Evolutionary conservation across 2,329 filamentous ascomycete genomes (phyloP), one percentile per base, ranked within the genome.

Genomic region (Nannizzia gypsea): DNA sequence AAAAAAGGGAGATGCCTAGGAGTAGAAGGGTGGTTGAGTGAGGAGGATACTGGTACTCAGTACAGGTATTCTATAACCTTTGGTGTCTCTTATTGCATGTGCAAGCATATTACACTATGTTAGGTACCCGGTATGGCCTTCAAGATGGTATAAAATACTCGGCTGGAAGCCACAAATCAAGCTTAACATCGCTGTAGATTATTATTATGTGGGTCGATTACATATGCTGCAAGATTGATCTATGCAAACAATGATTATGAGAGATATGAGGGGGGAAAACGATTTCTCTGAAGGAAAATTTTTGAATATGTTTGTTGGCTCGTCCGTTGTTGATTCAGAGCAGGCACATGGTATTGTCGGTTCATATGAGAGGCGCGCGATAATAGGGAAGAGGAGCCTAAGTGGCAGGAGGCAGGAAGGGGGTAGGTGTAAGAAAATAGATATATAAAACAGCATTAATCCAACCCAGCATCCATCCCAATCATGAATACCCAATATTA

Each of bases 1-100:
- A 97, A 80, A 88, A 88, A 77, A 95, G 84, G 76, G 81, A 84
- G 63, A 77, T 91, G 80, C 84, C 84, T 0, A 74, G 76, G 69
- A 76, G 74, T 56, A 75, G 82, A 63, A 76, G 82, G 63, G 72
- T 70, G 9, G 64, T 69, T 36, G 59, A 63, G 11, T 62, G 34
- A 58, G 4, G 20, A 11, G n/a, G 48, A 31, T 34, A 36, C 13
- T 15, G 24, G 3, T 31, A 17, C 34, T 36, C 9, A 36, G n/a
- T 13, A 36, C 3, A 36, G 31, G 31, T 11, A 36, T 13, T 13
- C 9, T 36, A 36, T 36, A n/a, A n/a, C n/a, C n/a, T n/a, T n/a
- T n/a, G 3, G 31, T 36, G 31, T 11, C 8, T 36, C 31, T 36
- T 2, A 8, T 11, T 36, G 9, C 15, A 15, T 31, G 6, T 36